These are phyloP conservation scores for Emmonsiellopsis sp. DNA, from an alignment of 2,329 filamentous ascomycete genomes.

Conservation along the genomic window DNA sequence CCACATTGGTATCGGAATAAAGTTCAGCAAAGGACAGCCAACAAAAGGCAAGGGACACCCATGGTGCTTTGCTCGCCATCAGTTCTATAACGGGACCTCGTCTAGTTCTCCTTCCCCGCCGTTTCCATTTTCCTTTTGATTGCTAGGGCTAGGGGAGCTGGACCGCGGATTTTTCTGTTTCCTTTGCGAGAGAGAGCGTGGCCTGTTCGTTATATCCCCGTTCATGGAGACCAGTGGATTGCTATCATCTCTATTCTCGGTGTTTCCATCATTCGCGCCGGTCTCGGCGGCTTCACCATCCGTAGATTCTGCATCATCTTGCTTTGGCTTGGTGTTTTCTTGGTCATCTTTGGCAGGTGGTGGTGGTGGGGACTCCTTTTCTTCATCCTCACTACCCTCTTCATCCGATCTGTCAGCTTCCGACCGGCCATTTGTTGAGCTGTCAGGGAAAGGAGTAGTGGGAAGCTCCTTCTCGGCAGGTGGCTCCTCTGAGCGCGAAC, in stretches of 20 bases:
- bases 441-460: conserved; percentile 17
- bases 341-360: conserved; percentile 13
- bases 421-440: conserved; percentile 6
- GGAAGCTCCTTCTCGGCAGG: conserved; percentile 10
- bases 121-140: conserved; percentile 1
- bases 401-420: conserved; percentile 8
- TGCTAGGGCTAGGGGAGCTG: not conserved
- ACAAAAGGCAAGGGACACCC: not conserved
- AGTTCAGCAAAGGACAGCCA: not conserved
- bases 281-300: conserved; percentile 8
- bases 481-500: not conserved
- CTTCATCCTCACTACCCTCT: conserved; percentile 4
- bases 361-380: conserved; percentile 10
- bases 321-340: not conserved
- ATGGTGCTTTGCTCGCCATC: not conserved
- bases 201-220: not conserved
- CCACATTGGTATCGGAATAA: no score
- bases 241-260: conserved; percentile 9
- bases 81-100: conserved; percentile 14
- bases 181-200: not conserved
- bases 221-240: conserved; percentile 6
- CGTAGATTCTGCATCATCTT: conserved; percentile 1
- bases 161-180: not conserved
- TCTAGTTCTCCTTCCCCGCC: conserved; percentile 12
- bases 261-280: conserved; percentile 3